Percentiles rank a stretch among this genome's conserved stretches.
These are phyloP conservation scores for Ophiostoma sp. DNA, from an alignment of 2,329 filamentous ascomycete species.

Conservation along the genomic window DNA sequence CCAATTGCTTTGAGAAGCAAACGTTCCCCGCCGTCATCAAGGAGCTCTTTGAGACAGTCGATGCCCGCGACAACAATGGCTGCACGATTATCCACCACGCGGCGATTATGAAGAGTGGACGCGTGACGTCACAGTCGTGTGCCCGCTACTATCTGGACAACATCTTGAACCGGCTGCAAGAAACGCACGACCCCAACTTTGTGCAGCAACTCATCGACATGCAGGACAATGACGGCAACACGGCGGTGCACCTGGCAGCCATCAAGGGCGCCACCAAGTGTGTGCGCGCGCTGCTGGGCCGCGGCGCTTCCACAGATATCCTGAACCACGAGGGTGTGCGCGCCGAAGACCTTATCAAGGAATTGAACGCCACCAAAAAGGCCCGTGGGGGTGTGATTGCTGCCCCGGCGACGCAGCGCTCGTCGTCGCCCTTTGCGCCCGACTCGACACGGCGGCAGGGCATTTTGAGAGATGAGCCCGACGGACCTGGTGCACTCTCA, in stretches of 20 bases:
- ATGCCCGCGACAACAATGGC: constrained; percentile 74
- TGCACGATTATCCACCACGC: constrained; percentile 94
- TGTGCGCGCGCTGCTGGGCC: constrained; percentile 73
- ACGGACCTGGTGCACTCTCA: constrained; percentile 34
- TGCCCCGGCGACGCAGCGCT: constrained; percentile 61
- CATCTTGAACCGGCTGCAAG: constrained; percentile 81
- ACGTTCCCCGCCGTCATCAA: constrained; percentile 84
- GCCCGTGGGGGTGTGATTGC: constrained; percentile 52
- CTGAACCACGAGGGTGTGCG: constrained; percentile 78
- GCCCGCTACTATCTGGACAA: constrained; percentile 92
- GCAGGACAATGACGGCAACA: constrained; percentile 86
- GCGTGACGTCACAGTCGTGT: constrained; percentile 79
- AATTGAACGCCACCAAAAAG: constrained; percentile 68
- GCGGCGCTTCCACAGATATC: constrained; percentile 81
- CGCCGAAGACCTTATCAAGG: constrained; percentile 79
- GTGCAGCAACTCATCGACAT: constrained; percentile 78
- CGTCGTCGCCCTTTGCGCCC: constrained; percentile 70
- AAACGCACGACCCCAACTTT: constrained; percentile 71
- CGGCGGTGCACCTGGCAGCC: constrained; percentile 72
- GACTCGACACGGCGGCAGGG: constrained; percentile 59
- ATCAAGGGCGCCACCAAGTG: constrained; percentile 87
- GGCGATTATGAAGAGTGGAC: constrained; percentile 80
- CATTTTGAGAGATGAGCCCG: constrained; percentile 51
- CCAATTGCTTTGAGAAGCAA: constrained; percentile 92
- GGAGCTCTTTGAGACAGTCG: constrained; percentile 79